Base-by-base conservation (phyloP, 2,329 filamentous ascomycete genomes). In the Colletotrichum noveboracense region DNA sequence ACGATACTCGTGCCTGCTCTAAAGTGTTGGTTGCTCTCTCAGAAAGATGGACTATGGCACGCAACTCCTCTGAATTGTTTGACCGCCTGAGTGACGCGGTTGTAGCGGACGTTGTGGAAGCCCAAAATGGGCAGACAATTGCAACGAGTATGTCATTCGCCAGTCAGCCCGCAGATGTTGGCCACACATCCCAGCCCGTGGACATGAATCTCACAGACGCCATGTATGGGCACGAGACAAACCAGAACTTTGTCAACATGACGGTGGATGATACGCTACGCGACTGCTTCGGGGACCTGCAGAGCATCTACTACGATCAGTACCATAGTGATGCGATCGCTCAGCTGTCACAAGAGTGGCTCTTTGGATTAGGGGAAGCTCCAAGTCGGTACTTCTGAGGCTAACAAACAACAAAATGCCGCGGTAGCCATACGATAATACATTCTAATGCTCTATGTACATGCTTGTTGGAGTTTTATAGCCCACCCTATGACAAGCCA, bases 1-100 rank as follows among this genome's bases (percentile, higher is more conserved):
- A 86, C 34, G 83, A 84, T 21, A 86, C 84, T 0, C 76, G 86
- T 0, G 84, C 85, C 0, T 88, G 86, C 70, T 88, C 86, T 5
- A 88, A 86, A 16, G 85, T 88, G 0, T 67, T 88, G 0, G 86
- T 88, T 0, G 86, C 86, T 3, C 84, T 87, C 0, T 86, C 85
- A 0, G 86, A 88, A 55, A 78, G 86, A 8, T 87, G 86, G 83
- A 83, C 85, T 43, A 78, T 84, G 0, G 80, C 85, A 9, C 79
- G 84, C 5, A 83, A 85, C 43, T 86, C 85, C 48, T 85, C 85
- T 21, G 84, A 87, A 66, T 82, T 88, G 0, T 88, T 87, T 72
- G 85, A 87, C 61, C 78, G 83, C 0, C 78, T 88, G 4, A 86
- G 85, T 43, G 85, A 87, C 76, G 86, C 86, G 1, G 83, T 87